Evolutionary conservation across 1,284 basidiomycete genomes (phyloP).

Genomic region (Puccinia coronata): DNA sequence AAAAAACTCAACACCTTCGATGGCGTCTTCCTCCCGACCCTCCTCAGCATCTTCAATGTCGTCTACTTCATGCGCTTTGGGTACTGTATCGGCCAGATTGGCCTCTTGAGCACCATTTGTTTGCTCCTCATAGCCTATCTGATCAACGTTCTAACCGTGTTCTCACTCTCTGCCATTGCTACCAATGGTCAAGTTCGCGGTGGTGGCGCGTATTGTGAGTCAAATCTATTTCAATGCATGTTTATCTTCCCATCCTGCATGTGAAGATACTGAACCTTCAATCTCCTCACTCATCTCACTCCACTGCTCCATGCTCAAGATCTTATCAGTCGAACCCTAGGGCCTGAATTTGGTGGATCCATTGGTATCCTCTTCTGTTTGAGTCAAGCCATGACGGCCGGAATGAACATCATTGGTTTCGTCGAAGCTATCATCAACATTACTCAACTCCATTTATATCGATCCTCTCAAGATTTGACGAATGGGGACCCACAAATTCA

Average conservation of each 20-base stretch:
- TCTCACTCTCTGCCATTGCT: conserved; percentile 47
- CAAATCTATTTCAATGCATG: background rate
- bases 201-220: conserved; percentile 48
- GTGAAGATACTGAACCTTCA: background rate
- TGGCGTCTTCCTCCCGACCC: conserved; percentile 44
- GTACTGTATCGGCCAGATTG: conserved; percentile 35
- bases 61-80: conserved; percentile 45
- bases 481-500: conserved; percentile 10
- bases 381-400: conserved; percentile 38
- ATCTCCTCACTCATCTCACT: background rate
- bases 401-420: conserved; percentile 45
- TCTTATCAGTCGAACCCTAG: conserved; percentile 41
- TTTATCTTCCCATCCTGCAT: background rate
- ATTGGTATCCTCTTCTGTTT: conserved; percentile 47
- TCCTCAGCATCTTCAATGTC: conserved; percentile 48
- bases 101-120: background rate
- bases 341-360: conserved; percentile 48
- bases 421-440: conserved; percentile 21
- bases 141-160: conserved; percentile 38
- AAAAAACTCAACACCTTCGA: conserved; percentile 40
- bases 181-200: conserved; percentile 49
- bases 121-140: conserved; percentile 36
- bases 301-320: conserved; percentile 5
- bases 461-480: background rate
- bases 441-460: conserved; percentile 3